Evolutionary conservation across 306 rosid species (phyloP), one percentile per base, ranked within the genome.

Genomic region (Rosa chinensis): DNA sequence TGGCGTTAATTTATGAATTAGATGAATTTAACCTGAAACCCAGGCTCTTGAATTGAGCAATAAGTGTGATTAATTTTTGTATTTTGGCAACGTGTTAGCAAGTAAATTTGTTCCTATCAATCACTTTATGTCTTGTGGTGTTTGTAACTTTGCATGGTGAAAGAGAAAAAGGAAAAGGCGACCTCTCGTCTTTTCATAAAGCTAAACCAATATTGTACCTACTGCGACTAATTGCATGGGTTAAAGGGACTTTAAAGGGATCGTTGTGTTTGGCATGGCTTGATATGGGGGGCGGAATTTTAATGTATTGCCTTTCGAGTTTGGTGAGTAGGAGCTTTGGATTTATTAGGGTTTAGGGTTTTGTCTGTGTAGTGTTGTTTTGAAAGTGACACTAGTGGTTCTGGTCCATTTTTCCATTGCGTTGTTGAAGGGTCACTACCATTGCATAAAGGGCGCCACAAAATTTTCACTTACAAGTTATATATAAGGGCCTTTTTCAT

Each of bases 251-350:
- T 78, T 61, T 58, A 70, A 80, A 79, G 78, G 17, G 82, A 87
- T 83, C 84, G 85, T 73, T 86, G 7, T 77, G 81, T 86, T 64
- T 79, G 81, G 48, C 70, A 16, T 56, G 66, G 39, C 55, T 59
- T 79, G 73, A 42, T 4, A 66, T 17, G 0, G 69, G 71, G 59
- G 61, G 53, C 44, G 67, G 80, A 76, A 14, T 75, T 82, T 85
- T 68, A 80, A 74, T 78, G 83, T 37, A 78, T 85, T 85, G 72
- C 78, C 74, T 76, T 74, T 80, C 76, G n/a, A 77, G 81, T 80
- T 86, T 80, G 86, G 82, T 86, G 84, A 71, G 82, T 77, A 21
- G 81, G 68, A 59, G 76, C 74, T 61, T 83, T 80, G 70, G 88
- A 76, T 72, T 85, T 85, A 85, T 79, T 76, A 79, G 82, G 70